A percentile compares a stretch with the other conserved stretches of the same genome.
These are phyloP conservation scores for Rhodotorula sp. DNA, from an alignment of 1,284 basidiomycete species.

Conservation along the genomic window DNA sequence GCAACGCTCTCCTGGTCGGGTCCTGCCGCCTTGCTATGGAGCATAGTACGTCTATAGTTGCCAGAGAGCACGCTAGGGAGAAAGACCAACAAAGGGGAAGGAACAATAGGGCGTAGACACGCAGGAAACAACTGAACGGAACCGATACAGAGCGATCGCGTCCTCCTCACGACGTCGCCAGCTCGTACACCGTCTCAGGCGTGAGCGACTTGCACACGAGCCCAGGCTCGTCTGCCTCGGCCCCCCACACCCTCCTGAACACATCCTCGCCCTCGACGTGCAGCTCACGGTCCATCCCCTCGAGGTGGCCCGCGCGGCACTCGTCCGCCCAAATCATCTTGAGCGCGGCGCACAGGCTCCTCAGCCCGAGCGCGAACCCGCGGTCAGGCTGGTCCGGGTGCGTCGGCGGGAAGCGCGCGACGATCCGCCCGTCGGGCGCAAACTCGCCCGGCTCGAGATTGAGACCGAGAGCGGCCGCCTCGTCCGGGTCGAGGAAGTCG, in stretches of 20 bases:
- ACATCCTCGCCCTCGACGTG: conserved; percentile 45
- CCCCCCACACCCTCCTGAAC: conserved; percentile 50
- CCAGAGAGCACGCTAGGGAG: not conserved
- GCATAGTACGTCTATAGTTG: not conserved
- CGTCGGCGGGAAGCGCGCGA: conserved; percentile 76
- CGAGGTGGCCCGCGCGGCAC: conserved; percentile 36
- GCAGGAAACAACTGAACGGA: not conserved
- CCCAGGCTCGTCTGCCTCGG: conserved; percentile 19
- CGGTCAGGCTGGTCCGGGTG: conserved; percentile 85
- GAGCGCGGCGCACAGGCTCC: conserved; percentile 72
- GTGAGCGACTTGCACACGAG: conserved; percentile 19
- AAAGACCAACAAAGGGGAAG: not conserved
- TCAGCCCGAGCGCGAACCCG: conserved; percentile 89
- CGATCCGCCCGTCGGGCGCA: conserved; percentile 41
- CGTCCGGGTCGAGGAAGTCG: conserved; percentile 69
- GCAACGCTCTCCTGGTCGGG: too few species aligned
- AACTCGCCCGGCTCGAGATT: conserved; percentile 27
- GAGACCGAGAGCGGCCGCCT: conserved; percentile 66
- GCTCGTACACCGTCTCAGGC: conserved; percentile 22
- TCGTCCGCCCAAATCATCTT: conserved; percentile 83
- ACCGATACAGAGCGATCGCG: not conserved
- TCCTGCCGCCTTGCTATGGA: too few species aligned
- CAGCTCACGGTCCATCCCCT: conserved; percentile 31
- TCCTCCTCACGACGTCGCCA: conserved; percentile 9
- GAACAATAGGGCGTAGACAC: not conserved